phyloP scores from a whole-genome alignment of 2,329 filamentous ascomycete species.

The Talaromyces sp. region DNA sequence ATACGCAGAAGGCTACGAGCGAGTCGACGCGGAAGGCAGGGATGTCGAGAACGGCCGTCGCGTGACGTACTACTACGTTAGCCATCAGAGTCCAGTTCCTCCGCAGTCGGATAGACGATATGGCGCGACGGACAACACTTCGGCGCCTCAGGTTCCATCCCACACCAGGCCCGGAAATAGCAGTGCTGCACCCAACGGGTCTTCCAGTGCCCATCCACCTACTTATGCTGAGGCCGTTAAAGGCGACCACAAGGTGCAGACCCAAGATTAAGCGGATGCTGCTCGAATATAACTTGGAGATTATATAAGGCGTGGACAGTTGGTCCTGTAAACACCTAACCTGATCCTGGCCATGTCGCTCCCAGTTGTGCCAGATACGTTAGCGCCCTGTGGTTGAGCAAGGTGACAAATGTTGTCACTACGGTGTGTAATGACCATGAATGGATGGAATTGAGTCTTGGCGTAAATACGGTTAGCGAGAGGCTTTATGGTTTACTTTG shows the following conservation, averaged over 20 bases:
- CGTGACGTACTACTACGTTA: slow-evolving; percentile 77
- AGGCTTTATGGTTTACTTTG: not conserved
- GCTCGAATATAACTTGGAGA: too few species aligned
- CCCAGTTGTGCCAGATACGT: not conserved
- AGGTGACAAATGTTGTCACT: not conserved
- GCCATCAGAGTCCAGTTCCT: slow-evolving; percentile 43
- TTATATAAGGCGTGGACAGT: not conserved
- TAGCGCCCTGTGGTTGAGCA: not conserved
- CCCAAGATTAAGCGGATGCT: slow-evolving; percentile 47
- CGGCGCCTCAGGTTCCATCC: slow-evolving; percentile 22
- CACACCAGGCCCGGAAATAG: slow-evolving; percentile 22
- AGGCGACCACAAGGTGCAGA: slow-evolving; percentile 88
- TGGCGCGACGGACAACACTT: slow-evolving; percentile 31
- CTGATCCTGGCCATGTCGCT: not conserved
- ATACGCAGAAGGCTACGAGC: slow-evolving; percentile 61
- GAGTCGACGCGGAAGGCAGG: slow-evolving; percentile 50
- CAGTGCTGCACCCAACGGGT: slow-evolving; percentile 30
- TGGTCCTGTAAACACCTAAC: not conserved
- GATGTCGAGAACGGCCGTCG: slow-evolving; percentile 40
- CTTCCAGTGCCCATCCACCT: slow-evolving; percentile 57
- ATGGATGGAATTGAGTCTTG: slow-evolving; percentile 14
- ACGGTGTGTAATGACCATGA: not conserved
- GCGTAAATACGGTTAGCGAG: slow-evolving; percentile 11
- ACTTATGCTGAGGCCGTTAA: slow-evolving; percentile 87
- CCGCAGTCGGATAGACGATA: slow-evolving; percentile 34